Evolutionary conservation across 2,329 filamentous ascomycete species (phyloP).

Genomic region (Tricladium varicosporioides): DNA sequence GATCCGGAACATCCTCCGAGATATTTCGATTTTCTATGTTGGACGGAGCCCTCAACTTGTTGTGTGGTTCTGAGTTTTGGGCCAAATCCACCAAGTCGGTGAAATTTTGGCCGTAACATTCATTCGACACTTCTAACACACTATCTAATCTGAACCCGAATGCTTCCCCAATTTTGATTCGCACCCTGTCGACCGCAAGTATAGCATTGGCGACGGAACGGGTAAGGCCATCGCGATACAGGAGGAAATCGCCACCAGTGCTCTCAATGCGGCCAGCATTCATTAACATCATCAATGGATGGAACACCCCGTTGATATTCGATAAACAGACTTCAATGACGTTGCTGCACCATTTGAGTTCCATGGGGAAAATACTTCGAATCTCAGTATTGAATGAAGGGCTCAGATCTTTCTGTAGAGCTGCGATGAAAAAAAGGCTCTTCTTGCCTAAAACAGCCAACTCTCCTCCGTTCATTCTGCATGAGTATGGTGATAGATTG

Average conservation of each 20-base stretch:
- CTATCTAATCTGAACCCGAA: not conserved
- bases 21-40: conserved; percentile 14
- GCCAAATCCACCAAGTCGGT: conserved; percentile 2
- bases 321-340: conserved; percentile 16
- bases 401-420: not conserved
- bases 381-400: too few relatives aligned
- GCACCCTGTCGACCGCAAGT: conserved; percentile 9
- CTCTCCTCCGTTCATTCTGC: conserved; percentile 5
- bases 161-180: conserved; percentile 7
- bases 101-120: conserved; percentile 7
- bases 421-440: conserved; percentile 5
- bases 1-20: conserved; percentile 17
- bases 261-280: conserved; percentile 19
- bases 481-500: conserved; percentile 2
- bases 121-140: too few relatives aligned
- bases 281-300: conserved; percentile 21
- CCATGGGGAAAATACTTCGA: conserved; percentile 6
- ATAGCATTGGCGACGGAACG: conserved; percentile 16
- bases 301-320: conserved; percentile 22
- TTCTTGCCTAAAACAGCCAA: conserved; percentile 10
- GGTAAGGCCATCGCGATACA: conserved; percentile 7
- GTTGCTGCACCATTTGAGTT: conserved; percentile 14
- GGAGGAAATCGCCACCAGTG: conserved; percentile 5
- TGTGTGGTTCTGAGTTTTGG: not conserved
- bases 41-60: not conserved